Evolutionary conservation across 805 yeast species (phyloP), one percentile per base, ranked within the genome.

Genomic region (Brettanomyces nanus): DNA sequence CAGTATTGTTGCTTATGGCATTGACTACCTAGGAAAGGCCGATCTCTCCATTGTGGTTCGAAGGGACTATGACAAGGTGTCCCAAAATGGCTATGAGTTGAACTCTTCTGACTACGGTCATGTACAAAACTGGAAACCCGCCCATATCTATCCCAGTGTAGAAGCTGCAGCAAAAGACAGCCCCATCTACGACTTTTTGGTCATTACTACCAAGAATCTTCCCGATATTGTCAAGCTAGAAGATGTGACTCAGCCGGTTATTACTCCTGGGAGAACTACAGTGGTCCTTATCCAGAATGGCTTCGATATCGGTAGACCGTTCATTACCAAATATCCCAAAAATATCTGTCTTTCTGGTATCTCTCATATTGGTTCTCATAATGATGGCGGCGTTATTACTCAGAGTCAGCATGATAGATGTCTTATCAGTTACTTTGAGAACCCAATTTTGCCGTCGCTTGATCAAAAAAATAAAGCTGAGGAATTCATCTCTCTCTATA

Each of bases 1-100:
- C 22, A 68, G 84, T 2, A 73, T 85, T 23, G 77, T 78, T 4
- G 85, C 92, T 0, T 67, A 74, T 35, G 75, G 83, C 0, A 62
- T 85, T 21, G 63, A 61, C 42, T 59, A 61, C 37, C 63, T 64
- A 33, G 71, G 66, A 0, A 59, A 66, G 31, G 63, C 72, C n/a
- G 58, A 63, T 6, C 70, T 81, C 9, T 72, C 85, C 2, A 61
- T 75, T 10, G 81, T 80, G 3, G 70, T 78, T 4, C 68, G 90
- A 51, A 66, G 81, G 29, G 82, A 77, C 48, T 79, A 73, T 53
- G 65, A 67, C 3, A 62, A 54, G 36, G 81, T 79, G 15, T 41
- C 43, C 18, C 50, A 35, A 21, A 27, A 19, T 18, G 38, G 38
- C 4, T 35, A 29, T 14, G 33, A 28, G 19, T 13, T 35, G 13